phyloP scores from a whole-genome alignment of 164 flowering plant genomes.

The Annona cherimola region DNA sequence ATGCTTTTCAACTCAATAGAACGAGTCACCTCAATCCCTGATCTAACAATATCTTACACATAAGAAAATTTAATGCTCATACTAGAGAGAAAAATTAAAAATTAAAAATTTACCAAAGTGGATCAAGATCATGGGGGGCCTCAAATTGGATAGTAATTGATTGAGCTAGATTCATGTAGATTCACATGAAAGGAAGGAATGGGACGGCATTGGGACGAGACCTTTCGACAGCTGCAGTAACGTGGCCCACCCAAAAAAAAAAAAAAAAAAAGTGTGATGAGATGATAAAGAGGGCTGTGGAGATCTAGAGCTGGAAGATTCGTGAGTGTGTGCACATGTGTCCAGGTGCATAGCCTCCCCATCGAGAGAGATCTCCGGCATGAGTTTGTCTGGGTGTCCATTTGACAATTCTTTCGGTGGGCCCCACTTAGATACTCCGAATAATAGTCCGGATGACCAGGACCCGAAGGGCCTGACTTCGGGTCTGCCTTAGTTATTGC shows the following conservation, averaged over 20 bases:
- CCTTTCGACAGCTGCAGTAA: background rate
- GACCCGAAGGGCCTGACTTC: background rate
- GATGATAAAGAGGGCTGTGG: background rate
- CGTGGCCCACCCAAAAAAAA: background rate
- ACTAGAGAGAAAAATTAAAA: no score
- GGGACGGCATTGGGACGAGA: background rate
- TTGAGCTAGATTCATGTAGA: no score
- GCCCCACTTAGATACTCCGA: background rate
- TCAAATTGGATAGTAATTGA: no score
- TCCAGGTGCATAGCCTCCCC: background rate
- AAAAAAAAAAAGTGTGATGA: background rate
- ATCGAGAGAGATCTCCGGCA: background rate
- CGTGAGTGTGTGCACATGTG: background rate
- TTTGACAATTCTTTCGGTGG: background rate
- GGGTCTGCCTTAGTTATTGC: background rate
- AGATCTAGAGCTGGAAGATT: background rate
- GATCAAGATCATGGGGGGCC: no score
- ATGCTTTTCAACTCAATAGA: no score
- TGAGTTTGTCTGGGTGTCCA: constrained; percentile 5
- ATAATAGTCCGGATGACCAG: background rate
- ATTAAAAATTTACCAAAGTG: no score
- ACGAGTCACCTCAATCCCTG: no score
- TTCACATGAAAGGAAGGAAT: no score
- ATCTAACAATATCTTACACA: no score
- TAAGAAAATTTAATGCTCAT: no score